These are phyloP conservation scores for Aschersonia sp. DNA, from an alignment of 2,329 filamentous ascomycete genomes.

Conservation along the genomic window DNA sequence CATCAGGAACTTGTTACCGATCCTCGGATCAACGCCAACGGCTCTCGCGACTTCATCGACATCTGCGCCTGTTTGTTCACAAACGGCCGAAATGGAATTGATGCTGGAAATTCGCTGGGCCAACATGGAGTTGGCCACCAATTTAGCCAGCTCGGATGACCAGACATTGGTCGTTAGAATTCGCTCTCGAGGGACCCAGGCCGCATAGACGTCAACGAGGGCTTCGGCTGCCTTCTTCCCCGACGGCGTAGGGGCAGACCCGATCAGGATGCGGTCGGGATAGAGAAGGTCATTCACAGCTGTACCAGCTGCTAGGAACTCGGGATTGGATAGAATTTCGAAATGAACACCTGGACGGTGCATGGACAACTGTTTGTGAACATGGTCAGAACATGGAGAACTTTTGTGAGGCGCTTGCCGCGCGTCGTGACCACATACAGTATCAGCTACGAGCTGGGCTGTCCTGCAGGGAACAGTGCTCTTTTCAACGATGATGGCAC, in stretches of 20 bases:
- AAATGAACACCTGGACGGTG: constrained; percentile 51
- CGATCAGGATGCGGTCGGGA: constrained; percentile 64
- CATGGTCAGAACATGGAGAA: neutral
- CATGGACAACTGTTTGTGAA: constrained; percentile 30
- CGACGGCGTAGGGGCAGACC: constrained; percentile 44
- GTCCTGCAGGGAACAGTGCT: constrained; percentile 67
- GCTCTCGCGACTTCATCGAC: constrained; percentile 57
- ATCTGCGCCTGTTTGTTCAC: constrained; percentile 61
- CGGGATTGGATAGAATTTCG: constrained; percentile 68
- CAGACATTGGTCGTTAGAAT: constrained; percentile 63
- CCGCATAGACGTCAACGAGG: constrained; percentile 51
- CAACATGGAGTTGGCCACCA: constrained; percentile 68
- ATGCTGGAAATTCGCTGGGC: constrained; percentile 71
- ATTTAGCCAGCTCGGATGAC: constrained; percentile 67
- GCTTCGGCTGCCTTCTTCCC: constrained; percentile 48
- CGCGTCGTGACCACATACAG: constrained; percentile 26
- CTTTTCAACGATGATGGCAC: constrained; percentile 69
- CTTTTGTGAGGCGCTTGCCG: neutral
- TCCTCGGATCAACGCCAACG: constrained; percentile 55
- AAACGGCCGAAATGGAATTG: constrained; percentile 69
- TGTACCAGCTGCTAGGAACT: constrained; percentile 68
- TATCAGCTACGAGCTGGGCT: constrained; percentile 53
- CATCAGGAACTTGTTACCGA: constrained; percentile 60
- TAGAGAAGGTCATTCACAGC: constrained; percentile 56
- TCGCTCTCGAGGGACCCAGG: constrained; percentile 52